Conservation (phyloP, 805 yeast species). For the Hanseniaspora meyeri region DNA sequence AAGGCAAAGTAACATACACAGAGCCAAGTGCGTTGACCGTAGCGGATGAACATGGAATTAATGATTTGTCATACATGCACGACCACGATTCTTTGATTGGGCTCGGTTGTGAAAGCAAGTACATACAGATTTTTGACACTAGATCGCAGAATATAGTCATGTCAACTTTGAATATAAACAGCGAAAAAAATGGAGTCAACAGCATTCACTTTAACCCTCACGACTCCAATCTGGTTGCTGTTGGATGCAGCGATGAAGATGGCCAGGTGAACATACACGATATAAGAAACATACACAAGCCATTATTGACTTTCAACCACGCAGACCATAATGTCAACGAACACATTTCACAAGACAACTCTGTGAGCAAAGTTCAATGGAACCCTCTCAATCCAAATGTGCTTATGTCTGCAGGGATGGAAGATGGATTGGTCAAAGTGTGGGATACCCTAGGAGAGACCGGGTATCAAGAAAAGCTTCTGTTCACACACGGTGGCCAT, state of each 20-base stretch:
- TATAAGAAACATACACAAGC: conserved; percentile 34
- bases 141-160: conserved; percentile 27
- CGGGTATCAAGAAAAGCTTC: conserved; percentile 19
- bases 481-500: conserved; percentile 77
- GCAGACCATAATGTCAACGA: conserved; percentile 28
- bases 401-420: conserved; percentile 54
- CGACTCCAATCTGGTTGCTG: conserved; percentile 45
- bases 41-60: conserved; percentile 41
- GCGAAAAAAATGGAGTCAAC: conserved; percentile 36
- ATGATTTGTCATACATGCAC: conserved; percentile 61
- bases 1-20: conserved; percentile 20
- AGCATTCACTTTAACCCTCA: conserved; percentile 47
- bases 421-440: conserved; percentile 49
- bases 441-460: conserved; percentile 38
- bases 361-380: conserved; percentile 63
- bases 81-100: conserved; percentile 50
- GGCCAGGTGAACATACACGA: conserved; percentile 59
- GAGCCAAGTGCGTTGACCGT: conserved; percentile 17
- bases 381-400: conserved; percentile 44
- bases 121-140: conserved; percentile 41
- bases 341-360: conserved; percentile 23
- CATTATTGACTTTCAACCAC: conserved; percentile 25
- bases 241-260: conserved; percentile 41
- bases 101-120: conserved; percentile 54
- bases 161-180: conserved; percentile 15